Conservation (phyloP, 306 rosid genomes). For the Dalbergia cultrata region DNA sequence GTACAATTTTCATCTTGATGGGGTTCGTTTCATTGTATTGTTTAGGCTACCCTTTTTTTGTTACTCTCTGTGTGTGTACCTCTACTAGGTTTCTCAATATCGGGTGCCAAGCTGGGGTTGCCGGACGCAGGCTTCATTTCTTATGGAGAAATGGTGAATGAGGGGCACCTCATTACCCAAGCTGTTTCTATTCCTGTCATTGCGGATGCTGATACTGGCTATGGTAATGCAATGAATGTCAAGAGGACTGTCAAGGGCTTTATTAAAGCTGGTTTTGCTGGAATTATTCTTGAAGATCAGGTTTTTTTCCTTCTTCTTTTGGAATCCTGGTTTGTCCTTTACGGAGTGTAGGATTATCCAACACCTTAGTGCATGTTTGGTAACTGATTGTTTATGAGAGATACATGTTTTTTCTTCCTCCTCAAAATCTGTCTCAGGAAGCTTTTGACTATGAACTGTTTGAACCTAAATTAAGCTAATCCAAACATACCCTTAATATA, state of each 20-base stretch:
- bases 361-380: no score
- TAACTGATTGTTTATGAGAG: no score
- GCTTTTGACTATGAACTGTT: no score
- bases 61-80: neutral
- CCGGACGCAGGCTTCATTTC: conserved; percentile 89
- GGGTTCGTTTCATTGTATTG: neutral
- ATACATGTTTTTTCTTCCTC: no score
- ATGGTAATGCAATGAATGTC: conserved; percentile 87
- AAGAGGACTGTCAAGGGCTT: conserved; percentile 89
- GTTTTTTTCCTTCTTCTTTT: conserved; percentile 39
- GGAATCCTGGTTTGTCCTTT: no score
- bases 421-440: no score
- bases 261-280: conserved; percentile 81
- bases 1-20: no score
- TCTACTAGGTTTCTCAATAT: conserved; percentile 74
- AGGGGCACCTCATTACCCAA: conserved; percentile 75
- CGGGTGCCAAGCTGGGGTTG: conserved; percentile 76
- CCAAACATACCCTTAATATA: no score
- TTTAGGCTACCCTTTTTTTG: neutral
- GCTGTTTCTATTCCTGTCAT: conserved; percentile 84
- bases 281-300: conserved; percentile 92
- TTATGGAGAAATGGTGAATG: conserved; percentile 86
- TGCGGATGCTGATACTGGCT: conserved; percentile 91
- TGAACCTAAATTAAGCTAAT: no score
- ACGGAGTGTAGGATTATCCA: no score